phyloP scores from a whole-genome alignment of 495 filamentous ascomycete species.

The Trichoderma orchidacearum region DNA sequence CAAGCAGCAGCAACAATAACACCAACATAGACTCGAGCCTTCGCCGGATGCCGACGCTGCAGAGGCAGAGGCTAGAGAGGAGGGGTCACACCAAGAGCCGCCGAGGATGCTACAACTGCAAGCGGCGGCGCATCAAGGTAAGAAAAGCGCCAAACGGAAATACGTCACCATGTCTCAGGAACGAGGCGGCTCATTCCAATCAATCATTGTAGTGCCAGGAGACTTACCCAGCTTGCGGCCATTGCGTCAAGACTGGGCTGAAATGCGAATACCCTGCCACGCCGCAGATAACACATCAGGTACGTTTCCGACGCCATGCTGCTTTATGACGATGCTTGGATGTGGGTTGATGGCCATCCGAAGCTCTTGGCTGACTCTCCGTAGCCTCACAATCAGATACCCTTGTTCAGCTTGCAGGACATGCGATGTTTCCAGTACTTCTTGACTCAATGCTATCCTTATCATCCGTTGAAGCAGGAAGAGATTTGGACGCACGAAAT shows the following conservation, averaged over 20 bases:
- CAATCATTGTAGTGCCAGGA: constrained; percentile 37
- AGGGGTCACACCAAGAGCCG: constrained; percentile 46
- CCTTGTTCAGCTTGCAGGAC: constrained; percentile 40
- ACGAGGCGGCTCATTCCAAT: neutral
- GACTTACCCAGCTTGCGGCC: constrained; percentile 39
- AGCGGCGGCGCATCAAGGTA: constrained; percentile 47
- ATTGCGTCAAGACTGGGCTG: constrained; percentile 43
- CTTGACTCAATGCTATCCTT: constrained; percentile 39
- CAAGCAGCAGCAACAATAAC: neutral
- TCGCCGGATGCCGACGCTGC: neutral
- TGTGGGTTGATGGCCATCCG: constrained; percentile 1
- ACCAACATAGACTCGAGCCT: neutral
- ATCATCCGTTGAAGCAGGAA: constrained; percentile 46
- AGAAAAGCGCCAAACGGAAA: neutral
- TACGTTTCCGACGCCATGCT: constrained; percentile 4
- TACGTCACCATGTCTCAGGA: neutral
- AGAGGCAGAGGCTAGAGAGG: constrained; percentile 23
- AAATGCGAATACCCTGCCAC: constrained; percentile 42
- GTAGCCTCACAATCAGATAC: constrained; percentile 27
- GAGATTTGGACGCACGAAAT: constrained; percentile 43
- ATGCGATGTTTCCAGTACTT: constrained; percentile 54
- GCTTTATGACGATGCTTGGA: neutral
- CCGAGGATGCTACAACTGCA: constrained; percentile 53
- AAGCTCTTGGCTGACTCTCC: neutral
- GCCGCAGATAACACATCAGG: constrained; percentile 28